Percentiles rank a stretch among this genome's conserved stretches.
phyloP scores from a whole-genome alignment of 257 asterid species.

The Osmanthus fragrans region DNA sequence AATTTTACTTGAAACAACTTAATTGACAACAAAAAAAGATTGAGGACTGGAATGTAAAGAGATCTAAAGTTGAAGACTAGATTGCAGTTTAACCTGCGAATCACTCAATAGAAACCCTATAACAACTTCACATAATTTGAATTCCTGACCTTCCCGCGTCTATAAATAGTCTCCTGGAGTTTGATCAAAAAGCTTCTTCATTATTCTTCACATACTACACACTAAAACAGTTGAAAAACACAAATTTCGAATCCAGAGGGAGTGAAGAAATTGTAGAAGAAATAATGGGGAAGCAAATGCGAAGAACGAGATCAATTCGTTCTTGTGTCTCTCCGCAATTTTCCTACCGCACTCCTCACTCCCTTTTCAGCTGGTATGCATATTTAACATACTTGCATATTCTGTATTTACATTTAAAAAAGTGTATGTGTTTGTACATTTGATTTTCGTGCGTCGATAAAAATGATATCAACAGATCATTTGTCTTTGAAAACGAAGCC shows the following conservation, averaged over 20 bases:
- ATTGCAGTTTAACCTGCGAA: neutral
- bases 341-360: slow-evolving; percentile 43
- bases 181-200: slow-evolving; percentile 18
- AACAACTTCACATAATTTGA: slow-evolving; percentile 22
- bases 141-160: slow-evolving; percentile 33
- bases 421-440: neutral
- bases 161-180: slow-evolving; percentile 32
- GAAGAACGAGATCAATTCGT: slow-evolving; percentile 66
- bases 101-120: slow-evolving; percentile 7
- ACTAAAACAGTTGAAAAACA: neutral
- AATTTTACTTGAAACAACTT: too few relatives aligned
- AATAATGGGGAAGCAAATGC: slow-evolving; percentile 43
- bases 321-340: slow-evolving; percentile 81
- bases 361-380: slow-evolving; percentile 69
- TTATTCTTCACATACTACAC: slow-evolving; percentile 3
- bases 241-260: neutral
- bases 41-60: slow-evolving; percentile 1
- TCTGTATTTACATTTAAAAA: neutral
- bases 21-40: neutral
- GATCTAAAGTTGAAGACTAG: neutral
- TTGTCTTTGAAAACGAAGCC: neutral
- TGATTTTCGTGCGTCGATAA: neutral
- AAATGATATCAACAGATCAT: neutral
- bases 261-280: neutral
- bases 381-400: neutral